Percentiles rank a stretch among this genome's conserved stretches.
Conservation (phyloP, 805 yeast genomes). For the Cyberlindnera xishuangbannaensis region DNA sequence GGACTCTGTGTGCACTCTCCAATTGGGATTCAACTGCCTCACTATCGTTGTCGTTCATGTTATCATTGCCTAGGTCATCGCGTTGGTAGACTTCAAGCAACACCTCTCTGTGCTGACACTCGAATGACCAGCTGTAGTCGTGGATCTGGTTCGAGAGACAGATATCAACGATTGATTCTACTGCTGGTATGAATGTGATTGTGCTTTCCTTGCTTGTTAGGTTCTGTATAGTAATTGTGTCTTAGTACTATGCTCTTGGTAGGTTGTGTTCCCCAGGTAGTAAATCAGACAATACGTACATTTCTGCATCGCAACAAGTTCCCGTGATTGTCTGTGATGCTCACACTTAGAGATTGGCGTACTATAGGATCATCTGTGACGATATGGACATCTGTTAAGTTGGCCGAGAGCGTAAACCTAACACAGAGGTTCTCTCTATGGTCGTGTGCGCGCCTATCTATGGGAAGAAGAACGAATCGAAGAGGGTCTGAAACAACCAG, state of each 20-base stretch:
- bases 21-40: too few relatives aligned
- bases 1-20: neutral
- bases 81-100: too few relatives aligned
- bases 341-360: constrained; percentile 9
- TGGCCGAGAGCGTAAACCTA: constrained; percentile 2
- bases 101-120: too few relatives aligned
- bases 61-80: too few relatives aligned
- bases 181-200: constrained; percentile 12
- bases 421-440: constrained; percentile 3
- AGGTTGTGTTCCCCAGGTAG: too few relatives aligned
- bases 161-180: constrained; percentile 13
- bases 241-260: too few relatives aligned
- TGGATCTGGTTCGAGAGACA: constrained; percentile 27
- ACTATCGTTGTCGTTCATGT: too few relatives aligned
- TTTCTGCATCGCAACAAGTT: constrained; percentile 6
- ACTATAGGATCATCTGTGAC: constrained; percentile 6
- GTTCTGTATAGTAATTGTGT: constrained; percentile 2
- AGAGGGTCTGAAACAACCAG: too few relatives aligned
- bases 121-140: constrained; percentile 32
- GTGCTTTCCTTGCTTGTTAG: constrained; percentile 6
- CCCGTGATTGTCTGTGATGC: constrained; percentile 10
- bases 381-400: constrained; percentile 14
- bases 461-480: too few relatives aligned
- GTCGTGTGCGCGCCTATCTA: too few relatives aligned
- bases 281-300: constrained; percentile 14